Conservation (phyloP, 2,329 filamentous ascomycete species). For the Penicillium sclerotiorum region DNA sequence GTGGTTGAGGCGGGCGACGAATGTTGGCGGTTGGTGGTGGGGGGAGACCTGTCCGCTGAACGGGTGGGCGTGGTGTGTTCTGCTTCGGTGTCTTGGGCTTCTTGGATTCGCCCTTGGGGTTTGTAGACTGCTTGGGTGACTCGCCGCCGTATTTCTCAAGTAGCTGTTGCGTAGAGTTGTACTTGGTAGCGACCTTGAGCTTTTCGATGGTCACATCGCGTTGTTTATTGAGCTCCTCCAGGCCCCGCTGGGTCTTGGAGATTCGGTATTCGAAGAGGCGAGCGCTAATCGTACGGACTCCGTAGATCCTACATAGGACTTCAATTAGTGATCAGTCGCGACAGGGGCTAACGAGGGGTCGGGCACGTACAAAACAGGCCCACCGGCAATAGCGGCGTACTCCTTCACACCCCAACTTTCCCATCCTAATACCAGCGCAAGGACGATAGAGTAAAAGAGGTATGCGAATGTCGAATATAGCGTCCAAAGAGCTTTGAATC, state of each 20-base stretch:
- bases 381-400: slow-evolving; percentile 75
- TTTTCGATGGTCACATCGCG: slow-evolving; percentile 87
- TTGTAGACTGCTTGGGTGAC: slow-evolving; percentile 47
- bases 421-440: slow-evolving; percentile 82
- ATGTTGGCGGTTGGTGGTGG: slow-evolving; percentile 70
- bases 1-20: slow-evolving; percentile 31
- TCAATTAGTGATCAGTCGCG: slow-evolving; percentile 7
- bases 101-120: slow-evolving; percentile 27
- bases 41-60: slow-evolving; percentile 56
- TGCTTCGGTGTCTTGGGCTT: slow-evolving; percentile 27
- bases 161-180: slow-evolving; percentile 89
- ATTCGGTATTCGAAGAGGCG: slow-evolving; percentile 82
- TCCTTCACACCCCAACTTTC: slow-evolving; percentile 74
- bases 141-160: slow-evolving; percentile 89
- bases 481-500: slow-evolving; percentile 82
- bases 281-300: slow-evolving; percentile 66
- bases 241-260: slow-evolving; percentile 65
- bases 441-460: slow-evolving; percentile 79
- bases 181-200: slow-evolving; percentile 92
- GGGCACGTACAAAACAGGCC: slow-evolving; percentile 69
- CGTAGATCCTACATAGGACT: slow-evolving; percentile 69
- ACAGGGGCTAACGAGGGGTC: too few species aligned
- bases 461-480: slow-evolving; percentile 91
- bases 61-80: slow-evolving; percentile 29
- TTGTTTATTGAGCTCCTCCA: slow-evolving; percentile 77